Evolutionary conservation across 192 early-diverging fungal species (phyloP).

Genomic region (Coemansia sp.): DNA sequence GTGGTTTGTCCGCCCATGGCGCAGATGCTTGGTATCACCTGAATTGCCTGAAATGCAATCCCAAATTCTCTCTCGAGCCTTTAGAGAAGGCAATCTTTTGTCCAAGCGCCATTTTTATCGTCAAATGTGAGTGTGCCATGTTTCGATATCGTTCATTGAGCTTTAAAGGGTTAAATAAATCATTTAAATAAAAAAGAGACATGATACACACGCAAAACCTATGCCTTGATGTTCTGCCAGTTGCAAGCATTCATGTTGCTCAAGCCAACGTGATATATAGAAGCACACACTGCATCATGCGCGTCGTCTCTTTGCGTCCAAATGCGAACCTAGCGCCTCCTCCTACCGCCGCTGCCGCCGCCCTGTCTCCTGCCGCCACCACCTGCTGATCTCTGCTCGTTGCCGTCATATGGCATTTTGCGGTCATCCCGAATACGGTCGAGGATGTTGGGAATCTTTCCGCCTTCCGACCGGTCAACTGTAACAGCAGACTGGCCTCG

Average conservation of each 20-base stretch:
- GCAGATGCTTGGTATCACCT: background rate
- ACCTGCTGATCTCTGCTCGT: background rate
- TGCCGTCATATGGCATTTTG: background rate
- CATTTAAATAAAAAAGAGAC: too few relatives aligned
- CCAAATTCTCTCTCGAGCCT: too few relatives aligned
- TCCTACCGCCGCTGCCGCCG: slow-evolving; percentile 1
- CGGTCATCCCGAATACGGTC: slow-evolving; percentile 40
- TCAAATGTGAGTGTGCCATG: too few relatives aligned
- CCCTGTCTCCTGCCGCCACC: slow-evolving; percentile 14
- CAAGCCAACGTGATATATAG: background rate
- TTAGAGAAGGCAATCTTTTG: too few relatives aligned
- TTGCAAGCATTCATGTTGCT: background rate
- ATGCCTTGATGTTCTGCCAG: background rate
- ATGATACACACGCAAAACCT: too few relatives aligned
- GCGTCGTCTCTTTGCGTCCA: background rate
- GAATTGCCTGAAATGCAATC: background rate
- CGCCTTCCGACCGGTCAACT: background rate
- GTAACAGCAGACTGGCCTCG: slow-evolving; percentile 9
- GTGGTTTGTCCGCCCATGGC: background rate
- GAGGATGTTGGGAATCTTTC: slow-evolving; percentile 19
- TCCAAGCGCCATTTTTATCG: too few relatives aligned
- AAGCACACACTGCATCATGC: background rate
- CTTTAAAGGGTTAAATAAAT: too few relatives aligned
- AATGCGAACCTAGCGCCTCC: background rate
- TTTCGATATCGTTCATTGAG: too few relatives aligned